Percentiles rank a stretch among this genome's conserved stretches.
Evolutionary conservation across 768 basidiomycete species (phyloP).

Genomic region (Phaeotremella skinneri): DNA sequence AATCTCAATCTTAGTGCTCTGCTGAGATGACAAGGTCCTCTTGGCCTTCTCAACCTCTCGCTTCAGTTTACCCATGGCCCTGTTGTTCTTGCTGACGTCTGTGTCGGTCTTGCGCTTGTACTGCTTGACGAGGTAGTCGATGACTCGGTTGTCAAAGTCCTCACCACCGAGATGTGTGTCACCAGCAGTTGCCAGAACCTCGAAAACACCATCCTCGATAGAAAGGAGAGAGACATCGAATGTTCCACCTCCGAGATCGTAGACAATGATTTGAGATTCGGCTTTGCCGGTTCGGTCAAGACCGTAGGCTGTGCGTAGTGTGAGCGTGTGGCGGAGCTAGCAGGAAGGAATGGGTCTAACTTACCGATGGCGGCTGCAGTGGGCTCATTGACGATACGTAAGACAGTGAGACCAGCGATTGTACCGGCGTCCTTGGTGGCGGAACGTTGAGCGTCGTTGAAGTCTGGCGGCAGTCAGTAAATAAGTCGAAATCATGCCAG

Average conservation of each 20-base stretch:
- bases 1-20: slow-evolving; percentile 87
- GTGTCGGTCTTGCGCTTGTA: slow-evolving; percentile 93
- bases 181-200: slow-evolving; percentile 96
- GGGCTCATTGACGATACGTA: slow-evolving; percentile 98
- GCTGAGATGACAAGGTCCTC: slow-evolving; percentile 86
- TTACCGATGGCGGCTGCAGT: slow-evolving; percentile 89
- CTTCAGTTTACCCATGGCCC: slow-evolving; percentile 86
- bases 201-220: slow-evolving; percentile 96
- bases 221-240: slow-evolving; percentile 96
- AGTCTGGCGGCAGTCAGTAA: slow-evolving; percentile 55
- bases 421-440: slow-evolving; percentile 97
- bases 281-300: slow-evolving; percentile 88
- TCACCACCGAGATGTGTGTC: slow-evolving; percentile 98
- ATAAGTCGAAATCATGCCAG: slow-evolving; percentile 2
- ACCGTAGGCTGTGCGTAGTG: slow-evolving; percentile 65
- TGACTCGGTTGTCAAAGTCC: slow-evolving; percentile 96
- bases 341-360: slow-evolving; percentile 12
- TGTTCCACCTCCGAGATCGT: slow-evolving; percentile 97
- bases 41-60: slow-evolving; percentile 93
- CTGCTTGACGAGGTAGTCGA: slow-evolving; percentile 93
- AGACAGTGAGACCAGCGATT: slow-evolving; percentile 89
- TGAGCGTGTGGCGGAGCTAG: slow-evolving; percentile 7
- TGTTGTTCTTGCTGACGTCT: slow-evolving; percentile 72
- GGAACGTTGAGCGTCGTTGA: slow-evolving; percentile 98
- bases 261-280: slow-evolving; percentile 94